phyloP scores from a whole-genome alignment of 1,284 basidiomycete species.

The Melanopsichium pennsylvanicum region DNA sequence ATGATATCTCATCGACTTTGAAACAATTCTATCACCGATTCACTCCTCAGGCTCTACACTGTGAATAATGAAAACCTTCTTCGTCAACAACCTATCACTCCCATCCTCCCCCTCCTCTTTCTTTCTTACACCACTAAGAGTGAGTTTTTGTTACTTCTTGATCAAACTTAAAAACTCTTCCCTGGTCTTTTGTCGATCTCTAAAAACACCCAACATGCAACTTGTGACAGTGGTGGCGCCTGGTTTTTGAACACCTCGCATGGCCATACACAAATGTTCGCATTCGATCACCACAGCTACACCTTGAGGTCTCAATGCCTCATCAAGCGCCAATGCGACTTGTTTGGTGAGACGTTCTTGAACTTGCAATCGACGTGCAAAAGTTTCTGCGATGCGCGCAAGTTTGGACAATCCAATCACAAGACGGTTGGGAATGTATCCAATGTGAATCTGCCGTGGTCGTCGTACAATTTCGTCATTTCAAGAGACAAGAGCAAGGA shows the following conservation, averaged over 20 bases:
- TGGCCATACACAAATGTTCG: slow-evolving; percentile 99
- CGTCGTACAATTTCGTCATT: too few relatives aligned
- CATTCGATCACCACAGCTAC: slow-evolving; percentile 84
- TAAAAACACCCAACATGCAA: slow-evolving; percentile 99
- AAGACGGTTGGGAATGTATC: slow-evolving; percentile 94
- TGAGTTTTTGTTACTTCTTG: slow-evolving; percentile 46
- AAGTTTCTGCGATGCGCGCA: slow-evolving; percentile 96
- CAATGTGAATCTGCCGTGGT: slow-evolving; percentile 67
- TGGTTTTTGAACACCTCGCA: slow-evolving; percentile 99
- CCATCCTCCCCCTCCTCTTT: too few relatives aligned
- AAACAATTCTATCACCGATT: too few relatives aligned
- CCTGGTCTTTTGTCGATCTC: slow-evolving; percentile 94
- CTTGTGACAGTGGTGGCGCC: slow-evolving; percentile 93
- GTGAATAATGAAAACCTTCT: too few relatives aligned
- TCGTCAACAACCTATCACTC: too few relatives aligned
- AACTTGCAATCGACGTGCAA: slow-evolving; percentile 92
- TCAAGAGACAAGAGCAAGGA: too few relatives aligned
- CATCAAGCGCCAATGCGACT: slow-evolving; percentile 94
- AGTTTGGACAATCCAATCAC: slow-evolving; percentile 97
- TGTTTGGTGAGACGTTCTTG: slow-evolving; percentile 98
- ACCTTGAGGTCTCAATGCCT: slow-evolving; percentile 93
- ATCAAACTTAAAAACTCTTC: slow-evolving; percentile 74
- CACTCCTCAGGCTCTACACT: too few relatives aligned
- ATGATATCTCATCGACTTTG: too few relatives aligned
- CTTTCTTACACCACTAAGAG: too few relatives aligned